Evolutionary conservation across 2,329 filamentous ascomycete species (phyloP).

Genomic region (Fusarium sp.): DNA sequence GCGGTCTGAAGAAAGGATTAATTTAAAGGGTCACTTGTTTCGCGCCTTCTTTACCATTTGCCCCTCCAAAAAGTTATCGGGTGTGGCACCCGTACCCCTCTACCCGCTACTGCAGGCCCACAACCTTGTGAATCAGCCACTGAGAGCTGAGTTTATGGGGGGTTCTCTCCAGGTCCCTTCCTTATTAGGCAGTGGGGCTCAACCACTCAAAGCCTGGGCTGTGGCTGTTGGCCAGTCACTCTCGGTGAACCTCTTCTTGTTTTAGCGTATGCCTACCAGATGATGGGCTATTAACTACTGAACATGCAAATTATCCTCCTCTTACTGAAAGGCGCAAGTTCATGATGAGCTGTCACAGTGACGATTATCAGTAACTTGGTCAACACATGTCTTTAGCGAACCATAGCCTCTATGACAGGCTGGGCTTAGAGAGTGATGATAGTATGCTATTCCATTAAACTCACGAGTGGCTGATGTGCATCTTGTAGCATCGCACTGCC

Average conservation of each 20-base stretch:
- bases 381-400: not conserved
- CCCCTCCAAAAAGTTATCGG: conserved; percentile 38
- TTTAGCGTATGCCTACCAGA: conserved; percentile 14
- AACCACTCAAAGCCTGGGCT: conserved; percentile 18
- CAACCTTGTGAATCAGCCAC: conserved; percentile 34
- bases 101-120: conserved; percentile 24
- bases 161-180: conserved; percentile 23
- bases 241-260: conserved; percentile 41
- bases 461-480: not conserved
- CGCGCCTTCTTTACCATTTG: conserved; percentile 36
- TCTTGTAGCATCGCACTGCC: not conserved
- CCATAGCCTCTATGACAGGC: not conserved
- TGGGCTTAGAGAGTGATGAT: not conserved
- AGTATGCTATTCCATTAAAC: not conserved
- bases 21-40: conserved; percentile 40
- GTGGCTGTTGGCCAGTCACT: conserved; percentile 32
- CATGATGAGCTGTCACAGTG: not conserved
- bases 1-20: conserved; percentile 36
- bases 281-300: not conserved
- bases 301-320: not conserved
- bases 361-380: not conserved
- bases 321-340: not conserved
- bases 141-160: conserved; percentile 14
- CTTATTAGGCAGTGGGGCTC: conserved; percentile 33
- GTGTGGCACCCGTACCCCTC: conserved; percentile 36